Percentiles rank a stretch among this genome's conserved stretches.
Evolutionary conservation across 2,329 filamentous ascomycete genomes (phyloP).

Genomic region (Ophiosphaerella narmari): DNA sequence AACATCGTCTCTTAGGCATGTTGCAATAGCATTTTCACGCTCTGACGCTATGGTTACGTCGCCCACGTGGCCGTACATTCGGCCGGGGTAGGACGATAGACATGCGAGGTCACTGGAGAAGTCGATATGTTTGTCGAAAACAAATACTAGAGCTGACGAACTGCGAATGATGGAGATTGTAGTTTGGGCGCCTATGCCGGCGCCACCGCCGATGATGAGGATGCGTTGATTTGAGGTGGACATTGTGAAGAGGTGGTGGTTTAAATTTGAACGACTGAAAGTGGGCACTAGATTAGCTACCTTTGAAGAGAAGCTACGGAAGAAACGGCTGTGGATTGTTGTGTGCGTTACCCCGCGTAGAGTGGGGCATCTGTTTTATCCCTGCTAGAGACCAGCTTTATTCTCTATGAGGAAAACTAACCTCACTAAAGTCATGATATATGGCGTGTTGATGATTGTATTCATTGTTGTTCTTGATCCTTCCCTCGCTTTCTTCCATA

Average conservation of each 20-base stretch:
- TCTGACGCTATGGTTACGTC: constrained; percentile 11
- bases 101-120: neutral
- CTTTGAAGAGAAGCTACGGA: too few species aligned
- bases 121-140: constrained; percentile 19
- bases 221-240: constrained; percentile 17
- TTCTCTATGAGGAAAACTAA: neutral
- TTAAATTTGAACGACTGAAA: too few species aligned
- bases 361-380: neutral
- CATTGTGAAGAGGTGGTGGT: too few species aligned
- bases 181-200: constrained; percentile 21
- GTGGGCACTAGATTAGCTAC: too few species aligned
- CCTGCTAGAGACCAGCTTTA: neutral
- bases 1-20: constrained; percentile 11
- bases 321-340: neutral
- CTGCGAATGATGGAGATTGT: neutral
- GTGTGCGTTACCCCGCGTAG: neutral
- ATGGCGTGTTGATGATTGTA: too few species aligned
- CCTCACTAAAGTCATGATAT: too few species aligned
- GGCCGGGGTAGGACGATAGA: neutral
- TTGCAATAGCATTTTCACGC: constrained; percentile 13
- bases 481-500: too few species aligned
- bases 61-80: constrained; percentile 8
- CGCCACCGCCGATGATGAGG: constrained; percentile 29
- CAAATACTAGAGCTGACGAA: constrained; percentile 7
- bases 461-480: too few species aligned